A percentile compares a stretch with the other conserved stretches of the same genome.
Evolutionary conservation across 1,284 basidiomycete species (phyloP).

Genomic region (Meripilus lineatus): DNA sequence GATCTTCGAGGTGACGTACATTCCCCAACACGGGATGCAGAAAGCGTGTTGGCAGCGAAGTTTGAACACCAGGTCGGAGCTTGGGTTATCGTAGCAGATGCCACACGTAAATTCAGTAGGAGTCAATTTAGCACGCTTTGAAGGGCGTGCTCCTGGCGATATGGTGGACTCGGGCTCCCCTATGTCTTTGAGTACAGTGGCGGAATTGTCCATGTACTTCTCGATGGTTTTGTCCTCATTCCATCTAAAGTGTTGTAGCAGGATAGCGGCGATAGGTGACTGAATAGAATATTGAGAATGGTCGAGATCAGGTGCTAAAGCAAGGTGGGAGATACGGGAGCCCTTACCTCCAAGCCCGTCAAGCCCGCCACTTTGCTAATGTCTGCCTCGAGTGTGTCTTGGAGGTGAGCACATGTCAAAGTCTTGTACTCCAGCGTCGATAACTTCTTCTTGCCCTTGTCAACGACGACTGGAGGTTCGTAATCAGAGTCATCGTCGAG

Average conservation of each 20-base stretch:
- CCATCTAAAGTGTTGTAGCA: slow-evolving; percentile 62
- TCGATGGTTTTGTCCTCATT: slow-evolving; percentile 59
- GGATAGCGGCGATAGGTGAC: slow-evolving; percentile 48
- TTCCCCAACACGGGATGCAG: slow-evolving; percentile 53
- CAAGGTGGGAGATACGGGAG: slow-evolving; percentile 11
- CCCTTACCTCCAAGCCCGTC: slow-evolving; percentile 43
- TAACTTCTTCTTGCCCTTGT: slow-evolving; percentile 26
- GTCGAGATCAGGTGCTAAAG: slow-evolving; percentile 6
- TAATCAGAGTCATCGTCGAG: slow-evolving; percentile 28
- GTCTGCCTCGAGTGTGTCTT: slow-evolving; percentile 40
- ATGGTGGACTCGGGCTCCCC: slow-evolving; percentile 23
- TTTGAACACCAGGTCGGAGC: slow-evolving; percentile 33
- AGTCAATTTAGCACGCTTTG: slow-evolving; percentile 25
- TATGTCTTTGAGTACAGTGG: slow-evolving; percentile 33
- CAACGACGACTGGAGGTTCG: slow-evolving; percentile 16
- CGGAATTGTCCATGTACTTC: slow-evolving; percentile 48
- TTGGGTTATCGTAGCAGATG: slow-evolving; percentile 44
- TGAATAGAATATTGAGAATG: slow-evolving; percentile 14
- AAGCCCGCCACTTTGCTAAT: slow-evolving; percentile 43
- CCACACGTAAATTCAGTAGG: slow-evolving; percentile 40
- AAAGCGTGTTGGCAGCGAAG: slow-evolving; percentile 49
- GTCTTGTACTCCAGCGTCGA: slow-evolving; percentile 28
- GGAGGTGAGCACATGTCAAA: slow-evolving; percentile 35
- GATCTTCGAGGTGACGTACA: slow-evolving; percentile 55
- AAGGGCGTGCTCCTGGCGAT: slow-evolving; percentile 16